Evolutionary conservation across 2,329 filamentous ascomycete species (phyloP).

Genomic region (Fusarium protoensiforme): DNA sequence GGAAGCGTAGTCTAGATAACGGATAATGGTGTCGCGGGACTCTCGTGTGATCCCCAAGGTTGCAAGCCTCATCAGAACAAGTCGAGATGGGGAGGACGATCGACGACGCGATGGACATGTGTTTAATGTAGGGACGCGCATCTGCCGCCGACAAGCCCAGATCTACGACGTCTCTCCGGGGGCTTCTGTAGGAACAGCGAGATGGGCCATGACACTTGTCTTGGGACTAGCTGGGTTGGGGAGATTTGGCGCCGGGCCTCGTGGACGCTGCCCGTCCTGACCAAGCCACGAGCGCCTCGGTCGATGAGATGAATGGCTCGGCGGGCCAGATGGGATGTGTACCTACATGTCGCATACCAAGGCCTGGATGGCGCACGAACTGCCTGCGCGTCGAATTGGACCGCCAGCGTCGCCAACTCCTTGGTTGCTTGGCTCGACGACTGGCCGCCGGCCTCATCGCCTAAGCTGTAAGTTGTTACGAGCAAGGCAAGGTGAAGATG

Average conservation of each 20-base stretch:
- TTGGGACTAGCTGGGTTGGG: conserved; percentile 33
- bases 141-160: conserved; percentile 38
- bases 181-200: conserved; percentile 37
- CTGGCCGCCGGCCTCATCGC: conserved; percentile 19
- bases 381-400: conserved; percentile 1
- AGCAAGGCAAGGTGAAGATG: conserved; percentile 18
- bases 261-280: conserved; percentile 36
- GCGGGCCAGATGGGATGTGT: conserved; percentile 26
- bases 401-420: conserved; percentile 17
- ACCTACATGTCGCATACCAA: conserved; percentile 37
- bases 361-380: conserved; percentile 26
- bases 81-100: conserved; percentile 35
- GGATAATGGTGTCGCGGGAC: conserved; percentile 17
- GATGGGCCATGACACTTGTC: conserved; percentile 22
- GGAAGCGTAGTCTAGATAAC: conserved; percentile 9
- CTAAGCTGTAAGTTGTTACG: conserved; percentile 4
- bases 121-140: conserved; percentile 38
- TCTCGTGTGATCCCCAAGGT: conserved; percentile 25
- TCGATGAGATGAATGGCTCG: conserved; percentile 20
- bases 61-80: conserved; percentile 1
- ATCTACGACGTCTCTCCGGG: conserved; percentile 23
- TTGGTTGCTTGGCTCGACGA: not conserved
- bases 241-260: conserved; percentile 38
- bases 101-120: conserved; percentile 22
- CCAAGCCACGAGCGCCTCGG: conserved; percentile 38